A percentile compares a stretch with the other conserved stretches of the same genome.
Conservation (phyloP, 1,139 yeast species). For the Saccharomyces hybrid region DNA sequence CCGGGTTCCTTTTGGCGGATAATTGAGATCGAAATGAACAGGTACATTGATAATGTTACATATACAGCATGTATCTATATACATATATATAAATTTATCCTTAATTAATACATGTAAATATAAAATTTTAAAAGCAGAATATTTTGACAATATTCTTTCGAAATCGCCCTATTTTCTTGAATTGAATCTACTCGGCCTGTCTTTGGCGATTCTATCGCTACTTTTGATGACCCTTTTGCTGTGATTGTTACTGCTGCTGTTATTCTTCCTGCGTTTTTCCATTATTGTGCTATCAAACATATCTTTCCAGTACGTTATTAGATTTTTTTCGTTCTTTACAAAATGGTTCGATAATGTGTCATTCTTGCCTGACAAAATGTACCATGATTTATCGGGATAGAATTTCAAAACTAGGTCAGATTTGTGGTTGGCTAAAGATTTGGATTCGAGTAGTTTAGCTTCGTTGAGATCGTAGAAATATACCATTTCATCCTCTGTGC, state of each 20-base stretch:
- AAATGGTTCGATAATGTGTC: slow-evolving; percentile 16
- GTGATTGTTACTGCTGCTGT: not conserved
- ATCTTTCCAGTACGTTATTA: slow-evolving; percentile 12
- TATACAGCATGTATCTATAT: not conserved
- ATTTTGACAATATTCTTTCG: not conserved
- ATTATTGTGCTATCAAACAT: slow-evolving; percentile 4
- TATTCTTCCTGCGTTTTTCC: not conserved
- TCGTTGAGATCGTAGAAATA: slow-evolving; percentile 36
- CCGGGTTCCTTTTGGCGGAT: slow-evolving; percentile 42
- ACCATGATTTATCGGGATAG: slow-evolving; percentile 22
- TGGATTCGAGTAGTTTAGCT: slow-evolving; percentile 17
- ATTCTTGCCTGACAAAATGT: slow-evolving; percentile 16
- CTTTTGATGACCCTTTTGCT: not conserved
- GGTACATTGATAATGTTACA: not conserved
- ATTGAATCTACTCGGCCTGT: slow-evolving; percentile 3
- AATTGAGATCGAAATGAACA: slow-evolving; percentile 5
- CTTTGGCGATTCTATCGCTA: not conserved
- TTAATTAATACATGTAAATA: slow-evolving; percentile 7
- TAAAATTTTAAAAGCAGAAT: not conserved
- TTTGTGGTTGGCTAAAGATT: slow-evolving; percentile 3
- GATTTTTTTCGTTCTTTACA: slow-evolving; percentile 9
- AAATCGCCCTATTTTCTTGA: not conserved
- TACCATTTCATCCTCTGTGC: slow-evolving; percentile 39
- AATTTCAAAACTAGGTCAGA: slow-evolving; percentile 17
- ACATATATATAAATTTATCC: not conserved